Base-by-base conservation (phyloP, 1,284 basidiomycete species). In the Ceratobasidium papillatum region DNA sequence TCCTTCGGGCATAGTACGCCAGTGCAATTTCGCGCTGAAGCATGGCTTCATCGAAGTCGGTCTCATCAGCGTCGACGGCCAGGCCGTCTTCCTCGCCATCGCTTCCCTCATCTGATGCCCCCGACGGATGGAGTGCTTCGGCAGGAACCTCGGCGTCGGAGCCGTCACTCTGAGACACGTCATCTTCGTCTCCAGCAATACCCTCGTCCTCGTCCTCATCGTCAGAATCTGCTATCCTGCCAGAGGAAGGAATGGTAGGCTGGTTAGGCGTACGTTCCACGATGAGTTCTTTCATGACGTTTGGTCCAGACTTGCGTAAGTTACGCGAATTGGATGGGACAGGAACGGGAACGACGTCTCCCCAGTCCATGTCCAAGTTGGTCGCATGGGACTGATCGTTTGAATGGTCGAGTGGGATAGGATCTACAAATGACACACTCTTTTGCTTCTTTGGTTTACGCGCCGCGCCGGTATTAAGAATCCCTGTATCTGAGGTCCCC, bases 11-110 rank as follows among this genome's bases (percentile, higher is more conserved):
- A 79, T 90, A 85, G 79, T 93, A 93, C 75, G 88, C 88, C 47
- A 92, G 79, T n/a, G 89, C 89, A 76, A 93, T 85, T 80, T 92
- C 91, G 36, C 91, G 88, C 76, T 92, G 90, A 78, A 90, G 88
- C 62, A 83, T 86, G 30, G 87, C 90, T 71, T 83, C 85, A 77
- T 92, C 88, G 49, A 89, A 81, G 76, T 90, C 89, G 25, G 77
- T 76, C 14, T 74, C 76, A 22, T 75, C 65, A 34, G 73, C 76
- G 19, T 14, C 17, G 14, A 7, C 54, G 12, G 30, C 30, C n/a
- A 25, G 11, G 27, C 61, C 61, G n/a, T 17, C 30, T 38, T 71
- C 59, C n/a, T 65, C 72, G 34, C 72, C 65, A 47, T 66, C 74
- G 19, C 73, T 22, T 82, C 82, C 87, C 61, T 87, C 87, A 77